Evolutionary conservation across 345 rosid species (phyloP), one percentile per base, ranked within the genome.

Genomic region (Lepidium aucheri): DNA sequence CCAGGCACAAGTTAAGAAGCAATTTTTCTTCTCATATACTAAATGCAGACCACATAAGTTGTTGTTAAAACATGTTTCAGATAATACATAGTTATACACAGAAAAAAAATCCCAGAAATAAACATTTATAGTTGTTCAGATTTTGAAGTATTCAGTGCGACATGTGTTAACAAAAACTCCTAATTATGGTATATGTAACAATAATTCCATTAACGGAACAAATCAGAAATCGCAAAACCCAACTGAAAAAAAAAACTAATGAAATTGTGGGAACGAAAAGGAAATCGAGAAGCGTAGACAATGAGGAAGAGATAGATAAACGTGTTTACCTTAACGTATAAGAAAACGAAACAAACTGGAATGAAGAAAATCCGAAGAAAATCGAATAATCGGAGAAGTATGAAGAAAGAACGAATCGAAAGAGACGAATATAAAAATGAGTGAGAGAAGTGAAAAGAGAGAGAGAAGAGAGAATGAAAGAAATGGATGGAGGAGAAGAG

Each of bases 401-500:
- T 42, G 56, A 51, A 53, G 53, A 57, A 69, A 43, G 43, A 50
- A 26, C 9, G 14, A 8, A 43, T 45, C 38, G 38, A 26, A 34
- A 41, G 28, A 8, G 62, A 40, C 34, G 57, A 43, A 68, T 10
- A 26, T 55, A 62, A 53, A 62, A 39, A 53, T 0, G 73, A 67
- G 73, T 52, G 76, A 58, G 53, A 56, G 50, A 55, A 47, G 73
- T 47, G 42, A 10, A 38, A 46, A 54, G 59, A 30, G 63, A 50
- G 43, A 70, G 39, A 35, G 64, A 46, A 24, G 43, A 47, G 57
- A 8, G 53, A 4, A 51, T 20, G 22, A 20, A 20, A 20, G 22
- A 20, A 20, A 20, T 77, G 88, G 81, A 75, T 79, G 87, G 95
- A 65, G 72, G 76, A 73, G 60, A 59, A 57, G 76, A 65, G 71